Conservation (phyloP, 2,329 filamentous ascomycete genomes). For the Beauveria australis region DNA sequence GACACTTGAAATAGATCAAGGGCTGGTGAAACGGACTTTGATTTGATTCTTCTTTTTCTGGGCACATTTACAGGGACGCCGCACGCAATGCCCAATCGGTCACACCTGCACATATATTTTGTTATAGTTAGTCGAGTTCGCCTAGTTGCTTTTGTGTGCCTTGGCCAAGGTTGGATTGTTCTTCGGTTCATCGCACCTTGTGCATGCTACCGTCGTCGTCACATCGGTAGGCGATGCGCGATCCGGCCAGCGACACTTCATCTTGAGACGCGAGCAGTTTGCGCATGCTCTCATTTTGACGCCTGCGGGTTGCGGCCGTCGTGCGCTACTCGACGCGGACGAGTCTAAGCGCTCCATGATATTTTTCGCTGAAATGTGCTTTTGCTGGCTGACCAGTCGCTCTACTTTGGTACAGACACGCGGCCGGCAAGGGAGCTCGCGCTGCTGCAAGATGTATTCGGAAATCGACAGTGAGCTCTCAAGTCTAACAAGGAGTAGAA, state of each 20-base stretch:
- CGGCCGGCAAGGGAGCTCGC: neutral
- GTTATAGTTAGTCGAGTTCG: neutral
- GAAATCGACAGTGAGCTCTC: neutral
- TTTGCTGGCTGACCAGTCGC: no score
- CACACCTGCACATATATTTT: slow-evolving; percentile 13
- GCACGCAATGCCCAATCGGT: slow-evolving; percentile 18
- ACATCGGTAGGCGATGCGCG: neutral
- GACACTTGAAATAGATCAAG: no score
- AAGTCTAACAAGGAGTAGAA: neutral
- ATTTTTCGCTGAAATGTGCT: neutral
- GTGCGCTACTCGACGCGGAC: neutral
- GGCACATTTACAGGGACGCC: slow-evolving; percentile 18
- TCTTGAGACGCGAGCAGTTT: slow-evolving; percentile 5
- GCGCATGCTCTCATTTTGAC: slow-evolving; percentile 4
- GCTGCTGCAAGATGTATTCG: neutral
- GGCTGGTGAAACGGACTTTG: slow-evolving; percentile 15
- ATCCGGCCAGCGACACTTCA: slow-evolving; percentile 6
- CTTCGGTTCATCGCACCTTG: neutral
- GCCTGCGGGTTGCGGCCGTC: neutral
- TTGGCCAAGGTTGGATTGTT: neutral
- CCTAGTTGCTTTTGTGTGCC: neutral
- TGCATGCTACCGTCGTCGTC: neutral
- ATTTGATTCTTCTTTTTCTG: slow-evolving; percentile 18
- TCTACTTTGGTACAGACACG: no score
- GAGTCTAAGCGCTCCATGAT: neutral